Evolutionary conservation across 192 early-diverging fungal genomes (phyloP), one percentile per base, ranked within the genome.

Genomic region (Linnemannia zychae): DNA sequence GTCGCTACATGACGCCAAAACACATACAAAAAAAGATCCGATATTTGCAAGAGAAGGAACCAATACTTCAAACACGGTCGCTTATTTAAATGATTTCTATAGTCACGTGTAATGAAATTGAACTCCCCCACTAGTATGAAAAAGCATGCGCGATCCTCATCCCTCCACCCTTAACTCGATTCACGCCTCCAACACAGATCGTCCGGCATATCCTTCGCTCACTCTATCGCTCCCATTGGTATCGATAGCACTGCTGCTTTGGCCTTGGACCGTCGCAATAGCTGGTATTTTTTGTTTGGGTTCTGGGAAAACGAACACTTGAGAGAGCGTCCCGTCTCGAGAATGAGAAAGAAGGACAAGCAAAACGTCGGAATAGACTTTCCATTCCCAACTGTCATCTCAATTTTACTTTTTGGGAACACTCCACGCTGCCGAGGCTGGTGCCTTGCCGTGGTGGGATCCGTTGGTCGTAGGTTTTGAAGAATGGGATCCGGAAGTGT

Each of bases 391-490:
- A 28, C 28, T 16, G 13, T 4, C 28, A 63, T 63, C 57, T 63
- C 28, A 63, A 31, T 36, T 37, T 24, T 81, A 81, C 69, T 81
- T 81, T 24, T 76, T 81, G 67, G 80, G 57, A 18, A 48, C 46
- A 49, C 70, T 82, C 81, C 81, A 82, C 12, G 69, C 67, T 70
- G 74, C 48, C 34, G 68, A n/a, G 0, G 80, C 46, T 68, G 81
- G 18, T 44, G 57, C 57, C 24, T 77, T 82, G 17, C 33, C n/a
- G 36, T 82, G 74, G 33, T 33, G 67, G 36, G 34, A 46, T 24
- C 74, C 80, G 36, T 82, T 82, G 31, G 52, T 48, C 34, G 46
- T 52, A 36, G 76, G 66, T 77, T 78, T 84, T 24, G 81, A 49
- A 18, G 66, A 22, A 37, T 38, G 28, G n/a, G 49, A 33, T 12